Conservation (phyloP, 371 early-diverging fungal genomes). For the Smittium culicis region DNA sequence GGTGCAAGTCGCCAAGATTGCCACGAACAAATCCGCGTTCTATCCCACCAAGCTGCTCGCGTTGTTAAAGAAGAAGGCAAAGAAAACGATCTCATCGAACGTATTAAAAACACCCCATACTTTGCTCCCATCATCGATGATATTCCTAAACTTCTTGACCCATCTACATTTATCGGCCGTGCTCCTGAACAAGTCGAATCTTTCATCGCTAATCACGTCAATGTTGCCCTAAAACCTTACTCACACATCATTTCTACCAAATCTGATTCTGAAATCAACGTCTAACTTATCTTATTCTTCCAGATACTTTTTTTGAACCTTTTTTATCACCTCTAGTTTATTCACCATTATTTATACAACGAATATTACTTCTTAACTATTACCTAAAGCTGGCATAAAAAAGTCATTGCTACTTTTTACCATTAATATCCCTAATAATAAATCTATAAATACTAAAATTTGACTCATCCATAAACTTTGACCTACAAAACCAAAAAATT, state of each 20-base stretch:
- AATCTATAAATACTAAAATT: no score
- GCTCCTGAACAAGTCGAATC: constrained; percentile 86
- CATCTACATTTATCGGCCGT: constrained; percentile 84
- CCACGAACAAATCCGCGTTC: constrained; percentile 91
- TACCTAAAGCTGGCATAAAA: no score
- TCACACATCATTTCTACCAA: constrained; percentile 33
- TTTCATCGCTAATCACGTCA: constrained; percentile 70
- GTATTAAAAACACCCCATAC: constrained; percentile 67
- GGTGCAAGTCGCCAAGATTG: constrained; percentile 93
- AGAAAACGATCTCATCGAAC: constrained; percentile 88
- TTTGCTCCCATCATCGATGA: constrained; percentile 73
- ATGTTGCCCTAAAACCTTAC: constrained; percentile 72
- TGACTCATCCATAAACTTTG: no score
- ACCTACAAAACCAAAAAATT: no score
- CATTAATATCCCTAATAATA: no score
- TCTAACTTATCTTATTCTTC: background rate
- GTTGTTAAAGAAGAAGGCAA: constrained; percentile 85
- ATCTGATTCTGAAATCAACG: constrained; percentile 9
- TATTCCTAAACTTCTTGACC: constrained; percentile 69
- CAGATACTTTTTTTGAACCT: background rate
- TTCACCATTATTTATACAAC: no score
- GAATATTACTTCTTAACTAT: no score
- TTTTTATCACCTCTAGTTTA: no score
- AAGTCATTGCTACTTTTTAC: no score
- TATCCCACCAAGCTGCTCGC: constrained; percentile 82